Base-by-base conservation (phyloP, 1,139 yeast genomes). In the Diutina neorugosa region DNA sequence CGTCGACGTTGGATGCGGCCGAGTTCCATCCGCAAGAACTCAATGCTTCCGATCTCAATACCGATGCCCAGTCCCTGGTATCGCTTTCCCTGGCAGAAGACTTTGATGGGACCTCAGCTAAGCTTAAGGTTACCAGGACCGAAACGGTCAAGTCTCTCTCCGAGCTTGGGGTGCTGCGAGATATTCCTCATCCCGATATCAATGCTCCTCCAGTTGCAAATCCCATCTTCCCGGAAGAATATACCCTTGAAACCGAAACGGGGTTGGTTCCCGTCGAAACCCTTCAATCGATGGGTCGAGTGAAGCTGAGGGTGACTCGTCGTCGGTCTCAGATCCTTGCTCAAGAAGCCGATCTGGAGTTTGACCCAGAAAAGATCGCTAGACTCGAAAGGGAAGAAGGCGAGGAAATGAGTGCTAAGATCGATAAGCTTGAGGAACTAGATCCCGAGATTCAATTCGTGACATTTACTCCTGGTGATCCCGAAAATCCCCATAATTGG, bases 401-500 rank as follows among this genome's bases (percentile, higher is more conserved):
- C 7, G 44, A 20, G 23, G 44, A 49, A n/a, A n/a, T 20, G 11
- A n/a, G n/a, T 8, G 51, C 37, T 4, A 50, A 51, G 37, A 25
- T 57, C 21, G 55, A 53, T 18, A 46, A 53, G 46, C 37, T 52
- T 14, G 69, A 65, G 9, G 61, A 55, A 11, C 53, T 81, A 40
- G 88, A 84, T 60, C 81, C 84, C 4, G 88, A 82, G 48, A 77
- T 83, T 54, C 91, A 88, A 63, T 85, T 86, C 63, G 96, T 89
- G 55, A 89, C 96, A 0, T 89, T 87, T 64, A 70, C 74, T 6
- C 72, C 82, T 14, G 78, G 79, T 57, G 96, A 89, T 64, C 93
- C 94, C 0, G 90, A 81, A 59, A 90, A 89, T 66, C 96, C 97
- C 23, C 83, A 84, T 62, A 89, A 89, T 66, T 90, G 96, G 96